A percentile compares a stretch with the other conserved stretches of the same genome.
phyloP scores from a whole-genome alignment of 768 basidiomycete genomes.

The Amanita muscaria region DNA sequence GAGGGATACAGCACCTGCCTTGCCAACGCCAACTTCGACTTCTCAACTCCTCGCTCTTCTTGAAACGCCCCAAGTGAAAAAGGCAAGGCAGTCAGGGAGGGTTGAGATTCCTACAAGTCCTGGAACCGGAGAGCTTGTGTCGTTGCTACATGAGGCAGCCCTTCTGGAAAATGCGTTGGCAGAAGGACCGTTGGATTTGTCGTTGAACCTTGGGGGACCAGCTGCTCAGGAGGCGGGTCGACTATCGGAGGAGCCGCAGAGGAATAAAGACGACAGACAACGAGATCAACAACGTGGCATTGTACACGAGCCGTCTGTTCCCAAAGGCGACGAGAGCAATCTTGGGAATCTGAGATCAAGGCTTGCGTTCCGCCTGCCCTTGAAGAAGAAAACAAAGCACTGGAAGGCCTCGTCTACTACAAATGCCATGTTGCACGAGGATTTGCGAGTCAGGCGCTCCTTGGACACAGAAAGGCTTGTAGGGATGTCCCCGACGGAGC shows the following conservation, averaged over 20 bases:
- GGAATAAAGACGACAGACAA: not conserved
- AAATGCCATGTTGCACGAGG: constrained; percentile 9
- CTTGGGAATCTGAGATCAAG: constrained; percentile 21
- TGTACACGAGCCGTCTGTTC: constrained; percentile 2
- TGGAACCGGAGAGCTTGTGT: constrained; percentile 42
- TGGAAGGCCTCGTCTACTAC: constrained; percentile 18
- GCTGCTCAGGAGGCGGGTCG: constrained; percentile 10
- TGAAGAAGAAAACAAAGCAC: constrained; percentile 15
- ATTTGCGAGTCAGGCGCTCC: constrained; percentile 2
- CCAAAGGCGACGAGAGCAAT: constrained; percentile 19
- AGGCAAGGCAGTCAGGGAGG: constrained; percentile 21
- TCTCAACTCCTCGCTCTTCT: constrained; percentile 17
- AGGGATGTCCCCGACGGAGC: not conserved
- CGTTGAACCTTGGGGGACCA: constrained; percentile 23
- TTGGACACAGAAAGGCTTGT: constrained; percentile 2
- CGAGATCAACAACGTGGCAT: not conserved
- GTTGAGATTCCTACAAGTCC: constrained; percentile 36
- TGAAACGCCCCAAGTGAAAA: constrained; percentile 21
- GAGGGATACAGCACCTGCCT: constrained; percentile 26
- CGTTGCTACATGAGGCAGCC: constrained; percentile 49
- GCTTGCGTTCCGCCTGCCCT: constrained; percentile 26
- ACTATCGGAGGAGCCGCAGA: not conserved
- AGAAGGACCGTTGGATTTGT: constrained; percentile 30
- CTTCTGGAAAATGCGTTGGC: constrained; percentile 46
- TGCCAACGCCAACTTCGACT: too few relatives aligned